Base-by-base conservation (phyloP, 345 rosid species). In the Eucalyptus cloeziana region DNA sequence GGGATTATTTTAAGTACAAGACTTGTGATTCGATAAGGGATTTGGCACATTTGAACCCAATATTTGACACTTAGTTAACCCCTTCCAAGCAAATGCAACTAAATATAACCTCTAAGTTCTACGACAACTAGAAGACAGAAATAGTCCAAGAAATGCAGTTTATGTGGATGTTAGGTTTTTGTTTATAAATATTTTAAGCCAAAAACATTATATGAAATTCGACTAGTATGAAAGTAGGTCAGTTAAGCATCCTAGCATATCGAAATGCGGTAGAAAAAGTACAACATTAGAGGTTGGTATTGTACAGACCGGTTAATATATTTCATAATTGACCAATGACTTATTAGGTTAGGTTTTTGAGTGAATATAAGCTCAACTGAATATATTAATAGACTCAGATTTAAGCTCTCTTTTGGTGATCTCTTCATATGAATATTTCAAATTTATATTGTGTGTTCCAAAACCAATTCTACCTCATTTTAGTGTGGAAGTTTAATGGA, bases 341-440 rank as follows among this genome's bases (percentile, higher is more conserved):
- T 64, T 15, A 64, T 14, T n/a, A n/a, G 19, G 16, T n/a, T n/a
- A 13, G 17, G 19, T 14, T n/a, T 64, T 14, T 30, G 19, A 64
- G 33, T 14, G 3, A 14, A n/a, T 64, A 0, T 64, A 3, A 64
- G 19, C 33, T 64, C 21, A n/a, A 64, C 1, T 64, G 5, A 64
- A 30, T 64, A 31, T n/a, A n/a, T 15, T n/a, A 13, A 7, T n/a
- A 3, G 5, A 3, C 2, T 64, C 2, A 0, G 9, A 64, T 14
- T 64, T 0, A 13, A 8, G 3, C 5, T 64, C 37, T 5, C 10
- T 64, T n/a, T n/a, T n/a, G 37, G 14, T n/a, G 3, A 14, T 64
- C 37, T 64, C 10, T 30, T n/a, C 19, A n/a, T 13, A 64, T 54
- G 60, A 54, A 54, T 10, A 54, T 21, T 8, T 54, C 25, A 4